Conservation (phyloP, 1,284 basidiomycete species). For the Trametes polyzona region DNA sequence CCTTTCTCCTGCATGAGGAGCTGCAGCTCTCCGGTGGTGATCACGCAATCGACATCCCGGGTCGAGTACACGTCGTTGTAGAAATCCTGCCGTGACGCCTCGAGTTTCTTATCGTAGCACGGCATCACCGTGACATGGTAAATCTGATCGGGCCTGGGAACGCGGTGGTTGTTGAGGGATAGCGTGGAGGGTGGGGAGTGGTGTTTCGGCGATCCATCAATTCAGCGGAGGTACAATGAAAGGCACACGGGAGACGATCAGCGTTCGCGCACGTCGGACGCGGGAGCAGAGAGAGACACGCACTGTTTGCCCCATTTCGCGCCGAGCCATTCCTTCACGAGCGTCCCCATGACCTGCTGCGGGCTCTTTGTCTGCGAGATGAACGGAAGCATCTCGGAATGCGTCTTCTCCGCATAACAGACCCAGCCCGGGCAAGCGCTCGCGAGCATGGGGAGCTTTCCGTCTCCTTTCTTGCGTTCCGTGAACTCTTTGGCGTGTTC, state of each 20-base stretch:
- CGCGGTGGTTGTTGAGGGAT: not conserved
- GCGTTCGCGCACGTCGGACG: not conserved
- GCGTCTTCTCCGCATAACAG: constrained; percentile 98
- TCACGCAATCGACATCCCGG: constrained; percentile 95
- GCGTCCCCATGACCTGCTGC: constrained; percentile 91
- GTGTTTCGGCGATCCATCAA: not conserved
- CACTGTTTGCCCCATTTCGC: constrained; percentile 66
- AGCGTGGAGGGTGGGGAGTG: not conserved
- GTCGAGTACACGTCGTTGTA: constrained; percentile 80
- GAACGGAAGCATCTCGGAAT: constrained; percentile 91
- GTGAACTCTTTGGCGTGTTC: constrained; percentile 86
- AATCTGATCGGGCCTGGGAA: constrained; percentile 72
- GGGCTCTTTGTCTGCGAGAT: constrained; percentile 90
- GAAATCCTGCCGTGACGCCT: constrained; percentile 93
- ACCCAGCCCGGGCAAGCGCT: constrained; percentile 99
- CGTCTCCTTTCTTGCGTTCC: constrained; percentile 57
- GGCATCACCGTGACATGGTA: constrained; percentile 99
- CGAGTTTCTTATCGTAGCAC: constrained; percentile 99
- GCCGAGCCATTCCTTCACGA: constrained; percentile 89
- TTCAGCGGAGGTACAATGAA: constrained; percentile 7
- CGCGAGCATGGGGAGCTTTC: constrained; percentile 84
- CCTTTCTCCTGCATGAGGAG: constrained; percentile 82
- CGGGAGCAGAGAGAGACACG: constrained; percentile 35
- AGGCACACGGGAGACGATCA: constrained; percentile 23
- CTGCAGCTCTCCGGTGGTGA: constrained; percentile 96